Base-by-base conservation (phyloP, 257 asterid species). In the Ajuga chamaepitys region DNA sequence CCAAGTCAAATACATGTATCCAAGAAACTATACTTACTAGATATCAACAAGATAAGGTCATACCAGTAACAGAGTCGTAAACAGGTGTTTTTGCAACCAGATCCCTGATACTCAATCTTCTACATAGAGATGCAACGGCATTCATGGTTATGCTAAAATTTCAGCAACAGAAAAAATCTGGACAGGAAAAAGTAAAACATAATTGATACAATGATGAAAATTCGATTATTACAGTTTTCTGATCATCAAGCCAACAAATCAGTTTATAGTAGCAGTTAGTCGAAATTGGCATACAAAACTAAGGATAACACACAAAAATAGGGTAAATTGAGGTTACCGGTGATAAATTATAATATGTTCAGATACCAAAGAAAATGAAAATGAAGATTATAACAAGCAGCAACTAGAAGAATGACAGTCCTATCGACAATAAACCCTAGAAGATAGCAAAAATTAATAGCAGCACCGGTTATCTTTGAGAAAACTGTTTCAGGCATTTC, bases 101-200 rank as follows among this genome's bases (percentile, higher is more conserved):
- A 55, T 81, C 86, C 84, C 83, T 83, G 74, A 86, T 77, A 51
- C 83, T 88, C 58, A 79, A 65, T 75, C 93, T 86, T 72, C 82
- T 77, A 58, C 38, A 79, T 1, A 82, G 30, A 47, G 84, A 78
- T 12, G 82, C 79, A 25, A 70, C 76, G 13, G 66, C 48, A 38
- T 74, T 82, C 84, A 82, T 82, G 76, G 54, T 73, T 18, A 30
- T 72, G 45, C 55, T 50, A 25, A 34, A 51, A 52, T 26, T 18
- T 34, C 74, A 53, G 64, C 62, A 67, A 40, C 4, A n/a, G n/a
- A 26, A 17, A 52, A 7, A 71, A 58, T 21, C 80, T 37, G 60
- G 17, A 22, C 13, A 4, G 45, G 58, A n/a, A 8, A 58, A 54
- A 46, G 26, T 30, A 30, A 30, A 30, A 5, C n/a, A 32, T 40